Evolutionary conservation across 176 grass and related monocot genomes (phyloP).

Genomic region (Zea luxurians): DNA sequence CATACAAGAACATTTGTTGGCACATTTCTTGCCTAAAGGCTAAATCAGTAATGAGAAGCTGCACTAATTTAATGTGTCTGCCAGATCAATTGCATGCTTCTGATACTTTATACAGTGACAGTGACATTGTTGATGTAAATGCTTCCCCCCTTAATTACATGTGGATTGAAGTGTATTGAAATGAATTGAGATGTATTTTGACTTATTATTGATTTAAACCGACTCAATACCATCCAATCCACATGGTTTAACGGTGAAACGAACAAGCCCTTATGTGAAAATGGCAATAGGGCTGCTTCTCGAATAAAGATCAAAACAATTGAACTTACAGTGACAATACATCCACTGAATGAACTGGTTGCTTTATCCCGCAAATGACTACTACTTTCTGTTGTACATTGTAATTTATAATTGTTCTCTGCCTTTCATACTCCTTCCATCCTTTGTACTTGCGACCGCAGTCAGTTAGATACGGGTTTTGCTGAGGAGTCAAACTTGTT

Average conservation of each 20-base stretch:
- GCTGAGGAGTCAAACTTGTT: background rate
- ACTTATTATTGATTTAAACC: too few species aligned
- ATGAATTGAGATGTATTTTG: too few species aligned
- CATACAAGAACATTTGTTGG: background rate
- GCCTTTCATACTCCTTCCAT: background rate
- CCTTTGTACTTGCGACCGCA: too few species aligned
- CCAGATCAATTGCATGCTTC: background rate
- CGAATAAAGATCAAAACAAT: background rate
- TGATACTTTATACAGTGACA: too few species aligned
- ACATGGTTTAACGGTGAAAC: too few species aligned
- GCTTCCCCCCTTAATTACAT: too few species aligned
- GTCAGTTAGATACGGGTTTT: too few species aligned
- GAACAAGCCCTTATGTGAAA: background rate
- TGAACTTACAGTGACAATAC: background rate
- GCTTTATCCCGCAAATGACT: background rate
- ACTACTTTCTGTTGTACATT: background rate
- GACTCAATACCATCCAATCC: too few species aligned
- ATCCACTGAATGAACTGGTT: background rate
- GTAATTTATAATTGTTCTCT: background rate
- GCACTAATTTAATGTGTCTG: background rate
- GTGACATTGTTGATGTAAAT: too few species aligned
- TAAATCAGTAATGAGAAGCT: conserved; percentile 11
- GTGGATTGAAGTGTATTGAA: too few species aligned
- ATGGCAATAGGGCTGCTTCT: background rate
- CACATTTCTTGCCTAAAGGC: conserved; percentile 8